Percentiles rank a stretch among this genome's conserved stretches.
Conservation (phyloP, 805 yeast species). For the Starmerella vitae region DNA sequence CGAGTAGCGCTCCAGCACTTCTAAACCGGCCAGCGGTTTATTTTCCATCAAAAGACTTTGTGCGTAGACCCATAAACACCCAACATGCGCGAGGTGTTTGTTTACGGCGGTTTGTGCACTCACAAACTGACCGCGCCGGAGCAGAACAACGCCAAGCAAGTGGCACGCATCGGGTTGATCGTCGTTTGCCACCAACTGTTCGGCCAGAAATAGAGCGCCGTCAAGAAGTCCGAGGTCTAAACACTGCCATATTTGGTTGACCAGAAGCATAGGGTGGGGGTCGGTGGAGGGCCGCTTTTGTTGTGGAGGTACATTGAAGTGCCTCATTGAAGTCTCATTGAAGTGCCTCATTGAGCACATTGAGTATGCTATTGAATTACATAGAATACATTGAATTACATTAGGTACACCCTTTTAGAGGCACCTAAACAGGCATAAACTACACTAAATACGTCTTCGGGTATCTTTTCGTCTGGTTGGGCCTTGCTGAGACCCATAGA, state of each 20-base stretch:
- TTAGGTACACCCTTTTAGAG: no score
- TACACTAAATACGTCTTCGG: no score
- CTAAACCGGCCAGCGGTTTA: constrained; percentile 48
- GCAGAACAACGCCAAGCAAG: constrained; percentile 55
- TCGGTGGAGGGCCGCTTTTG: no score
- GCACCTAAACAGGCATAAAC: no score
- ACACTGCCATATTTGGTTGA: constrained; percentile 49
- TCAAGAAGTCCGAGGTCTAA: constrained; percentile 53
- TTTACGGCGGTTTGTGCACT: constrained; percentile 30
- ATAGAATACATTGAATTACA: no score
- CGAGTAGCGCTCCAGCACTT: constrained; percentile 29
- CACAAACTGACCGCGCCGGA: constrained; percentile 46
- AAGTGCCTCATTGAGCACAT: no score
- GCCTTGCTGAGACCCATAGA: constrained; percentile 18
- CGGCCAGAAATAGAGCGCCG: constrained; percentile 80
- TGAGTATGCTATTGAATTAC: no score
- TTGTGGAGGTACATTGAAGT: no score
- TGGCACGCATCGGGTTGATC: constrained; percentile 48
- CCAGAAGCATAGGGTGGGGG: constrained; percentile 17
- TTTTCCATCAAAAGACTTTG: constrained; percentile 47
- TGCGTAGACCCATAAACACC: constrained; percentile 66
- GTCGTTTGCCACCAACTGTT: constrained; percentile 55
- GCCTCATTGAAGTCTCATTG: no score
- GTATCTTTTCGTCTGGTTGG: no score
- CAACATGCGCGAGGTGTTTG: constrained; percentile 43